phyloP scores from a whole-genome alignment of 169 alveolate genomes.

The Miamiensis avidus region DNA sequence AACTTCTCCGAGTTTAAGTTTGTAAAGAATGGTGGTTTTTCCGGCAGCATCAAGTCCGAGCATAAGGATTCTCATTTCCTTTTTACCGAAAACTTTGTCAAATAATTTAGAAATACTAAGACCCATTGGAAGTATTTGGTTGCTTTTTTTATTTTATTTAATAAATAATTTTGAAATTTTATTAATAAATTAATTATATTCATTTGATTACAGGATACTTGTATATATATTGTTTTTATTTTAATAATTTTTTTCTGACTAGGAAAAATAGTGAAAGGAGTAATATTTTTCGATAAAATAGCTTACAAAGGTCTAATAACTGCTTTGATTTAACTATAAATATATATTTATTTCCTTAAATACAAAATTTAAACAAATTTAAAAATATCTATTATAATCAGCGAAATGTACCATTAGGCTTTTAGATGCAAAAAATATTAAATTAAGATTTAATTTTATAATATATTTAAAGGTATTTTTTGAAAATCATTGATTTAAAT shows the following conservation, averaged over 20 bases:
- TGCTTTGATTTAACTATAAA: too few species aligned
- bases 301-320: too few species aligned
- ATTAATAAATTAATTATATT: conserved; percentile 2
- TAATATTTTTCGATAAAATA: too few species aligned
- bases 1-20: conserved; percentile 87
- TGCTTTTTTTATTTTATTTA: conserved; percentile 5
- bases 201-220: not conserved
- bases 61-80: conserved; percentile 88
- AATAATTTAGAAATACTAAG: conserved; percentile 73
- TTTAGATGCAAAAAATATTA: too few species aligned
- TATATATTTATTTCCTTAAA: too few species aligned
- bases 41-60: conserved; percentile 95
- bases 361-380: too few species aligned
- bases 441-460: too few species aligned
- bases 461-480: too few species aligned
- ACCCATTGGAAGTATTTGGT: conserved; percentile 58
- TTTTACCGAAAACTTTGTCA: conserved; percentile 79
- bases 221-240: not conserved
- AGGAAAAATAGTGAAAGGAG: not conserved
- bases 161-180: conserved; percentile 3
- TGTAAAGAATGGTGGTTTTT: conserved; percentile 90
- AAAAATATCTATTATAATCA: too few species aligned
- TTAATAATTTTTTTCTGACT: not conserved
- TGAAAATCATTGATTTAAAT: too few species aligned
- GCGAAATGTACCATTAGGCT: too few species aligned